Evolutionary conservation across 306 rosid species (phyloP).

Genomic region (Corylus avellana): DNA sequence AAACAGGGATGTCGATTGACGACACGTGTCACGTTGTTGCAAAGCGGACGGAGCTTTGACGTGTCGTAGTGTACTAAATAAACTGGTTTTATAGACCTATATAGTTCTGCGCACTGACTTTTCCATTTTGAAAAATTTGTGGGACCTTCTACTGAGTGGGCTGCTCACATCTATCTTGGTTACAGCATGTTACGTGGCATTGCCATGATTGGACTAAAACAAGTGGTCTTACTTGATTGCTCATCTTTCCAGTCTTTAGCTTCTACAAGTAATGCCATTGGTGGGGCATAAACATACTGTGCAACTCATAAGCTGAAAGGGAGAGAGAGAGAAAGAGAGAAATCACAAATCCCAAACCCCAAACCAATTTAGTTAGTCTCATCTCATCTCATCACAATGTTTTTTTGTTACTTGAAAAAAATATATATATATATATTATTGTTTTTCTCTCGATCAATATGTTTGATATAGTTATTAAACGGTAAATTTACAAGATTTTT

Average conservation of each 20-base stretch:
- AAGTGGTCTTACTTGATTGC: neutral
- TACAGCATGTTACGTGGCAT: neutral
- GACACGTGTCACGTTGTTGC: conserved; percentile 5
- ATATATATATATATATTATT: too few species aligned
- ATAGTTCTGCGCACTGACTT: conserved; percentile 20
- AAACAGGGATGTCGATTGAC: neutral
- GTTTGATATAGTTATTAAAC: too few species aligned
- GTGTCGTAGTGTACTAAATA: conserved; percentile 48
- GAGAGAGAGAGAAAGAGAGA: too few species aligned
- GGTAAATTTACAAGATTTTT: too few species aligned
- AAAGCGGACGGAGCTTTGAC: conserved; percentile 27
- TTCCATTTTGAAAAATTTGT: conserved; percentile 12
- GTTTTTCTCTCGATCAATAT: too few species aligned
- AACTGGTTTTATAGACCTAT: neutral
- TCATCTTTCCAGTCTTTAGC: neutral
- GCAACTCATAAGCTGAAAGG: too few species aligned
- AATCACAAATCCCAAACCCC: too few species aligned
- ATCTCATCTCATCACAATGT: too few species aligned
- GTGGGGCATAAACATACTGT: too few species aligned
- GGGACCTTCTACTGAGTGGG: conserved; percentile 8
- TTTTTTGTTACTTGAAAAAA: too few species aligned
- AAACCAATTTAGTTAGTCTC: too few species aligned
- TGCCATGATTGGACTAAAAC: neutral
- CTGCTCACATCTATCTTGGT: neutral
- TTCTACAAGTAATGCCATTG: neutral